A percentile compares a stretch with the other conserved stretches of the same genome.
Evolutionary conservation across 176 grass and related monocot genomes (phyloP).

Genomic region (Microstegium vimineum): DNA sequence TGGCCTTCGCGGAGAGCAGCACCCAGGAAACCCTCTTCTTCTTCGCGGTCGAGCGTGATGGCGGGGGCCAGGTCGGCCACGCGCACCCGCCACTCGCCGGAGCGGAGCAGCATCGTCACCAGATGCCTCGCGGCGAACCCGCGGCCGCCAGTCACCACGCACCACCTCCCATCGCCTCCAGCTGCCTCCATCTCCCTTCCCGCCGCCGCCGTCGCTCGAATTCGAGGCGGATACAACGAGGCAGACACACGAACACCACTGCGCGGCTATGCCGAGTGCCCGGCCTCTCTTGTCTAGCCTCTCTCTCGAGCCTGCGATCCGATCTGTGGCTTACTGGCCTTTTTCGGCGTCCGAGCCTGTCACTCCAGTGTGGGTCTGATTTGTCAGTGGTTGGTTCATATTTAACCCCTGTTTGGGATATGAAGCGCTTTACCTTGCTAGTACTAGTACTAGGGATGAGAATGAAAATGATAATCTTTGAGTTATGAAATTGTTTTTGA

Average conservation of each 20-base stretch:
- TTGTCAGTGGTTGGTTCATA: too few species aligned
- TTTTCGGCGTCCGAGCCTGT: not conserved
- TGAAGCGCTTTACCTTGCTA: too few species aligned
- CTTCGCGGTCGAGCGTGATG: slow-evolving; percentile 58
- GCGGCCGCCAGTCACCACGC: slow-evolving; percentile 83
- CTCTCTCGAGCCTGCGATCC: slow-evolving; percentile 30
- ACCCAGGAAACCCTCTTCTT: slow-evolving; percentile 72
- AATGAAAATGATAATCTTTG: too few species aligned
- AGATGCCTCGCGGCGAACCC: slow-evolving; percentile 84
- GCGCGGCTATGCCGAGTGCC: not conserved
- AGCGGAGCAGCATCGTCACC: slow-evolving; percentile 71
- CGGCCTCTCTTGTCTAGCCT: not conserved
- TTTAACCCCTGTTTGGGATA: too few species aligned
- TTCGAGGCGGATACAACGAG: slow-evolving; percentile 3
- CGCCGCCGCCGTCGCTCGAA: not conserved
- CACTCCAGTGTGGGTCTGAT: too few species aligned
- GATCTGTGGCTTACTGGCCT: not conserved
- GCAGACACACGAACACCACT: not conserved
- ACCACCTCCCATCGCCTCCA: slow-evolving; percentile 41
- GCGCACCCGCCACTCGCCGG: slow-evolving; percentile 69
- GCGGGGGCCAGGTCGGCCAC: slow-evolving; percentile 69
- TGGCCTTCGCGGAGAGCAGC: slow-evolving; percentile 52
- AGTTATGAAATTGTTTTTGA: too few species aligned
- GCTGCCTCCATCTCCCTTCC: slow-evolving; percentile 17
- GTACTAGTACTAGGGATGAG: too few species aligned